Evolutionary conservation across 345 rosid genomes (phyloP), one percentile per base, ranked within the genome.

Genomic region (Pugionium cornutum): DNA sequence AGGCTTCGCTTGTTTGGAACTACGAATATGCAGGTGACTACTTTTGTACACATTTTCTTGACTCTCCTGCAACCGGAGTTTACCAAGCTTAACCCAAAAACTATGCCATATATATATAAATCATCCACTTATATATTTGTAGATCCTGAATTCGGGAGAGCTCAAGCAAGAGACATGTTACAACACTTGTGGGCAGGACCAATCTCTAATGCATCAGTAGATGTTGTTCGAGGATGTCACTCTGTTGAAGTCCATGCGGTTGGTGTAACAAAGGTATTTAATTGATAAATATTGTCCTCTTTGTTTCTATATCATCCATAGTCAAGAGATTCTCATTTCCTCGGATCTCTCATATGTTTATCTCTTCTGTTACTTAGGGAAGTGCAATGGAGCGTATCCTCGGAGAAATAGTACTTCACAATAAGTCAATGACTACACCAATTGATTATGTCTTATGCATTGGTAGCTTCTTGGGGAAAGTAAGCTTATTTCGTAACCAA

Each of bases 131-230:
- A n/a, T 76, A 36, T 67, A 53, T 54, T 34, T 73, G 62, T 76
- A 94, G 99, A 88, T 79, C 60, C 82, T 78, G 97, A 94, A 72
- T 94, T 94, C 47, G 97, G 97, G 70, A 85, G 86, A 77, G 81
- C 84, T 72, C 99, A 94, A 80, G 99, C 99, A 65, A 85, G 87
- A 79, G 99, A 94, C 61, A 83, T 94, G 95, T 69, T 94, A 78
- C 99, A 94, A 81, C 99, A 94, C 79, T 91, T 94, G 68, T 94
- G 95, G 95, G 85, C 96, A 29, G 99, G 99, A 59, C 97, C 99
- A 48, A 83, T 87, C 63, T 90, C 97, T 57, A 94, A 88, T 79
- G 97, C 97, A 67, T 81, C 97, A 28, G 95, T 91, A 31, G 96
- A 90, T 82, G 97, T 94, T 53, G 91, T 94, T 53, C 91, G 88